Conservation (phyloP, 176 grass and related monocot species). For the Lolium perenne region DNA sequence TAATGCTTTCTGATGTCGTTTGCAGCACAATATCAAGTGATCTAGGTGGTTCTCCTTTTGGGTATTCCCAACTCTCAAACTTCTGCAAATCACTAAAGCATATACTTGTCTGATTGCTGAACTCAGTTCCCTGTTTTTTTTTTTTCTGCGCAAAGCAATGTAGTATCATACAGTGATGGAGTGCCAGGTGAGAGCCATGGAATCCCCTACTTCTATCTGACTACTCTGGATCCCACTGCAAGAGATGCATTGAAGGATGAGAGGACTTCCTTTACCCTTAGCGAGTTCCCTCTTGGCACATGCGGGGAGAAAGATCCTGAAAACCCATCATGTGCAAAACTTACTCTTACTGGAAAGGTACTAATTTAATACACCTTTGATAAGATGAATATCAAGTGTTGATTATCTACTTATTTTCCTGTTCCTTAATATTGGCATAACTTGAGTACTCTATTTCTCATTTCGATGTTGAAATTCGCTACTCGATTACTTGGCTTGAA, state of each 20-base stretch:
- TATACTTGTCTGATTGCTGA: constrained; percentile 32
- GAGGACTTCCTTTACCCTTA: constrained; percentile 85
- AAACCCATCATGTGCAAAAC: constrained; percentile 95
- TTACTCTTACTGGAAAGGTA: constrained; percentile 96
- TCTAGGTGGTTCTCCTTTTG: constrained; percentile 83
- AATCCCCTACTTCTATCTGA: constrained; percentile 88
- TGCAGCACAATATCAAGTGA: constrained; percentile 93
- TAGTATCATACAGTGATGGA: constrained; percentile 95
- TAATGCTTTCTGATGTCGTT: background rate
- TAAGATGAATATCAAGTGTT: background rate
- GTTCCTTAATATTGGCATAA: background rate
- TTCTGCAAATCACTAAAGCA: constrained; percentile 6
- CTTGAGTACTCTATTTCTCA: background rate
- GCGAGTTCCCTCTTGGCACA: constrained; percentile 88
- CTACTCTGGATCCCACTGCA: constrained; percentile 86
- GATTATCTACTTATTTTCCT: background rate
- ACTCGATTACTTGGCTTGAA: background rate
- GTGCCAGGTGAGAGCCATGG: constrained; percentile 60
- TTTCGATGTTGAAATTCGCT: constrained; percentile 9
- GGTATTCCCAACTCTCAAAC: constrained; percentile 52
- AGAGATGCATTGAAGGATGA: constrained; percentile 77
- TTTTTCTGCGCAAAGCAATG: constrained; percentile 68
- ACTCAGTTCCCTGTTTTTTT: background rate
- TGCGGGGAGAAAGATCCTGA: constrained; percentile 87
- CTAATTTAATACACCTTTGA: background rate